A percentile compares a stretch with the other conserved stretches of the same genome.
Conservation (phyloP, 179 eudicot species). For the Beta lomatogona region DNA sequence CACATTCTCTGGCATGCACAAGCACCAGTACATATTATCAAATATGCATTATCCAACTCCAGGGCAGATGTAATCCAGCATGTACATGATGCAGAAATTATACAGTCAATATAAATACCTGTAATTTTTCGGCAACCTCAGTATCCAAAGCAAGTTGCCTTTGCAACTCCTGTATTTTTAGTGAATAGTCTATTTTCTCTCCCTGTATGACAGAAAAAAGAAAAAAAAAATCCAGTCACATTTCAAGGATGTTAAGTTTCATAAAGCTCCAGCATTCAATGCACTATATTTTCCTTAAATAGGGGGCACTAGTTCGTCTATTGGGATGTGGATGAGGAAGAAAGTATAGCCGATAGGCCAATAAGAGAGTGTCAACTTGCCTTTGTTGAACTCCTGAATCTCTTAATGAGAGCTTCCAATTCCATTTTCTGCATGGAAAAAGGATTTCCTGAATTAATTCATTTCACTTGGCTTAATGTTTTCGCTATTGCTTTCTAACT, state of each 20-base stretch:
- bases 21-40: neutral
- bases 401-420: constrained; percentile 84
- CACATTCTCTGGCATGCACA: neutral
- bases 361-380: constrained; percentile 38
- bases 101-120: constrained; percentile 43
- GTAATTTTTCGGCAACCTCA: constrained; percentile 90
- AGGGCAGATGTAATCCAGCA: constrained; percentile 9
- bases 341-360: constrained; percentile 1
- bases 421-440: constrained; percentile 64
- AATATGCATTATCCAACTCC: neutral
- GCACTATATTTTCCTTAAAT: neutral
- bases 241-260: neutral
- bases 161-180: constrained; percentile 90
- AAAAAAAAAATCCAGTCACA: neutral
- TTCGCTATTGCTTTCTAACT: constrained; percentile 9
- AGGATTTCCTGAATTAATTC: neutral
- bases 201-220: constrained; percentile 47
- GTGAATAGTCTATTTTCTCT: constrained; percentile 82
- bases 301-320: neutral
- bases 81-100: neutral
- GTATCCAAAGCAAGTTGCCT: constrained; percentile 90
- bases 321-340: neutral
- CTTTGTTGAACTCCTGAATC: constrained; percentile 80
- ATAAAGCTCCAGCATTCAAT: neutral
- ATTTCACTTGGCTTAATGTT: neutral